phyloP scores from a whole-genome alignment of 2,329 filamentous ascomycete genomes.

The Eutypella sp. region DNA sequence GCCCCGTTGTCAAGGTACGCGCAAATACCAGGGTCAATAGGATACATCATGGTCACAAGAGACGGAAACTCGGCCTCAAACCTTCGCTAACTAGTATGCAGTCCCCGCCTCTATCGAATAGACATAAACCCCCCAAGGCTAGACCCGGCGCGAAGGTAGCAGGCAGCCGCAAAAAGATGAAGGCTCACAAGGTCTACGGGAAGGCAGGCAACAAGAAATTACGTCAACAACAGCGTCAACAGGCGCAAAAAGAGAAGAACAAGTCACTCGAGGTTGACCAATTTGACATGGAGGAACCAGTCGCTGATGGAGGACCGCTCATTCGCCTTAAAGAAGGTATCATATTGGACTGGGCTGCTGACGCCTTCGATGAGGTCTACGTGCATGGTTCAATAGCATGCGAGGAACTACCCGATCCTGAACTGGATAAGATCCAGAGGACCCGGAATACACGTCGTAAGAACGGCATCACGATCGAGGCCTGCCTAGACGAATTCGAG shows the following conservation, averaged over 20 bases:
- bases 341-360: constrained; percentile 76
- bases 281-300: constrained; percentile 29
- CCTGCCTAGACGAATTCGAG: constrained; percentile 91
- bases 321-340: constrained; percentile 80
- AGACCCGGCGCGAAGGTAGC: constrained; percentile 11
- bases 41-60: background rate
- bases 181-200: constrained; percentile 38
- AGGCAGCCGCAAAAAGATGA: constrained; percentile 44
- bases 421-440: constrained; percentile 58
- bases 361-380: constrained; percentile 70
- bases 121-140: constrained; percentile 10
- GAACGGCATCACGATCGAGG: constrained; percentile 76
- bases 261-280: constrained; percentile 14
- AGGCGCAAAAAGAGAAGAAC: constrained; percentile 27
- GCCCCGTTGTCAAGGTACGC: constrained; percentile 30
- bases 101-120: constrained; percentile 13
- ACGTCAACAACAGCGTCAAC: constrained; percentile 21
- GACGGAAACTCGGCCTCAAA: background rate
- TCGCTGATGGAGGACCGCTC: constrained; percentile 53
- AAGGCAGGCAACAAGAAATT: constrained; percentile 43
- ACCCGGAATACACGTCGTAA: constrained; percentile 62
- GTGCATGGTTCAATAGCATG: constrained; percentile 49
- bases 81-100: constrained; percentile 14
- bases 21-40: background rate
- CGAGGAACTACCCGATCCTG: constrained; percentile 54